Evolutionary conservation across 495 filamentous ascomycete species (phyloP).

Genomic region (Xylaria sp.): DNA sequence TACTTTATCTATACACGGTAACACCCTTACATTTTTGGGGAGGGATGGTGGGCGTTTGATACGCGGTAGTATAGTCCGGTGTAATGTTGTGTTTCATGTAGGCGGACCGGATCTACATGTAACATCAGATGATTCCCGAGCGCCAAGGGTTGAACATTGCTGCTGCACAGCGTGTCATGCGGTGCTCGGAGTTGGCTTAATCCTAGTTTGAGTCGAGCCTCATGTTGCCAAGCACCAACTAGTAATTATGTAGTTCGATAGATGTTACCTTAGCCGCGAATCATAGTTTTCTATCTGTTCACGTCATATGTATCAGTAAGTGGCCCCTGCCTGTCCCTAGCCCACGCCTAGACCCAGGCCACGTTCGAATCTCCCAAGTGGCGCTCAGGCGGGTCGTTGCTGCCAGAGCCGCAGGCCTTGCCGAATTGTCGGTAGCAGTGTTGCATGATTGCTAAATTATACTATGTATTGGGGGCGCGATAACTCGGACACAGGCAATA

Average conservation of each 20-base stretch:
- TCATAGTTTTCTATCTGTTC: neutral
- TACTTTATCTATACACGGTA: neutral
- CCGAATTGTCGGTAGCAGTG: neutral
- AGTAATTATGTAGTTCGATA: neutral
- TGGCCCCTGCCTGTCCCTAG: neutral
- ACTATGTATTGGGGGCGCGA: neutral
- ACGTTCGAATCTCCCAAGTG: no score
- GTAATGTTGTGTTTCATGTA: conserved; percentile 21
- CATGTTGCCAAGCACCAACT: conserved; percentile 4
- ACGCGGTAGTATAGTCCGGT: conserved; percentile 16
- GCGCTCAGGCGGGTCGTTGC: neutral
- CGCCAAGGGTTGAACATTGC: conserved; percentile 14
- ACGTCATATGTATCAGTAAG: neutral
- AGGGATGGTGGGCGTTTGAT: conserved; percentile 6
- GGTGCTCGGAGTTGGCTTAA: conserved; percentile 2
- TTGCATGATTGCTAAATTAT: neutral
- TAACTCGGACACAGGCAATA: neutral
- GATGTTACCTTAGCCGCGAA: neutral
- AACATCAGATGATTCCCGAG: conserved; percentile 15
- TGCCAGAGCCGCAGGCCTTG: neutral
- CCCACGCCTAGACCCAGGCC: no score
- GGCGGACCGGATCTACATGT: conserved; percentile 20
- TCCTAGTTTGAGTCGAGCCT: conserved; percentile 12
- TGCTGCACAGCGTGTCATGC: conserved; percentile 20
- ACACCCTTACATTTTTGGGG: neutral